These are phyloP conservation scores for Colletotrichum phormii DNA, from an alignment of 2,329 filamentous ascomycete species.

Conservation along the genomic window DNA sequence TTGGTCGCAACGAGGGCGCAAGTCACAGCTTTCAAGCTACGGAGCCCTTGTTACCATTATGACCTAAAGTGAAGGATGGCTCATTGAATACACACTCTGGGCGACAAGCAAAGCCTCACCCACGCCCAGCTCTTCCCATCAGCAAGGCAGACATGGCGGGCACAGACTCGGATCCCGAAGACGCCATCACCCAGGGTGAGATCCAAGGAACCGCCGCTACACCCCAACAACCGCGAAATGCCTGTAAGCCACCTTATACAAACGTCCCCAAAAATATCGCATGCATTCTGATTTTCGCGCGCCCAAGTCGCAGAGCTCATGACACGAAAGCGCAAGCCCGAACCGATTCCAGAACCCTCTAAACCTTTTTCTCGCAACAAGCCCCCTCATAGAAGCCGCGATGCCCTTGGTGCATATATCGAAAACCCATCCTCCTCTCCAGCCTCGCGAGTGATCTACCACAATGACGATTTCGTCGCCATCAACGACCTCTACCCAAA, in stretches of 20 bases:
- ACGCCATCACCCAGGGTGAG: conserved; percentile 57
- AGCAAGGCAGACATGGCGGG: conserved; percentile 39
- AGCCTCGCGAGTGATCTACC: conserved; percentile 71
- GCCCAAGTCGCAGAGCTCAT: conserved; percentile 51
- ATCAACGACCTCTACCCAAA: conserved; percentile 92
- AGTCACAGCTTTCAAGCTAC: not conserved
- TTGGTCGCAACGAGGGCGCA: not conserved
- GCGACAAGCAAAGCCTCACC: not conserved
- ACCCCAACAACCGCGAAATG: conserved; percentile 48
- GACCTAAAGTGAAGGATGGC: not conserved
- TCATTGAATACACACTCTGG: not conserved
- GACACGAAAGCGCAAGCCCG: conserved; percentile 50
- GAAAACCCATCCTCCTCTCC: conserved; percentile 71
- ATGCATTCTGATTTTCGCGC: not conserved
- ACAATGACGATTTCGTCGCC: conserved; percentile 76
- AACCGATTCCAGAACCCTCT: conserved; percentile 21
- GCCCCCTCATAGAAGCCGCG: conserved; percentile 59
- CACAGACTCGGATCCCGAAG: conserved; percentile 46
- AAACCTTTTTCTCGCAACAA: conserved; percentile 40
- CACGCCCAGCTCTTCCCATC: not conserved
- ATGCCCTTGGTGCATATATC: conserved; percentile 77
- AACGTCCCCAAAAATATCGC: not conserved
- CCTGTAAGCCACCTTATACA: conserved; percentile 49
- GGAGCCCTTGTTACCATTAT: not conserved
- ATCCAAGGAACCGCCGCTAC: conserved; percentile 48